Conservation (phyloP, 768 basidiomycete genomes). For the Amanita thiersii region DNA sequence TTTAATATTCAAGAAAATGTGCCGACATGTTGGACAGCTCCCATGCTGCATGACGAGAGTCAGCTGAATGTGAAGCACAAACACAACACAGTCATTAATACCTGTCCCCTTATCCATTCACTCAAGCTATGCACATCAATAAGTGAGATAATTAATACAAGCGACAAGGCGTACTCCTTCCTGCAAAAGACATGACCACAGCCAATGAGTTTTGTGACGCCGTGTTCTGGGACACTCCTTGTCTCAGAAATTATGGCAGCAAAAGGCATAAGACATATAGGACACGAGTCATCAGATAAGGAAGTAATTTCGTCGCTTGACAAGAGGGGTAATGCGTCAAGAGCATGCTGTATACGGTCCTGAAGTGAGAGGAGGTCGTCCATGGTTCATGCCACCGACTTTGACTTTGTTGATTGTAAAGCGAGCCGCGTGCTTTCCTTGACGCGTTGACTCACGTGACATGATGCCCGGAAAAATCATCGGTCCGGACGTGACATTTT, state of each 20-base stretch:
- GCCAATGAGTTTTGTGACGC: conserved; percentile 47
- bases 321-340: conserved; percentile 38
- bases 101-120: conserved; percentile 59
- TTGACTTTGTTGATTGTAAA: conserved; percentile 9
- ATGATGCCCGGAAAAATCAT: too few relatives aligned
- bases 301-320: conserved; percentile 26
- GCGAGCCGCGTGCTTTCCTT: not conserved
- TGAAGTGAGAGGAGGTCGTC: conserved; percentile 12
- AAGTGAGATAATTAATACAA: conserved; percentile 1
- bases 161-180: conserved; percentile 39
- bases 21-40: conserved; percentile 62
- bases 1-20: conserved; percentile 46
- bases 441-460: too few relatives aligned
- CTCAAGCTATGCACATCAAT: conserved; percentile 31
- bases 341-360: conserved; percentile 26
- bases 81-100: conserved; percentile 20
- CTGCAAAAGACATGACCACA: conserved; percentile 67
- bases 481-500: too few relatives aligned
- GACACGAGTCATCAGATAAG: conserved; percentile 44
- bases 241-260: conserved; percentile 29
- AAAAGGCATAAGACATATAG: conserved; percentile 57
- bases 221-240: conserved; percentile 18
- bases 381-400: too few relatives aligned
- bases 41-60: conserved; percentile 42
- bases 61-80: not conserved